Base-by-base conservation (phyloP, 495 filamentous ascomycete species). In the Neurospora sp. region DNA sequence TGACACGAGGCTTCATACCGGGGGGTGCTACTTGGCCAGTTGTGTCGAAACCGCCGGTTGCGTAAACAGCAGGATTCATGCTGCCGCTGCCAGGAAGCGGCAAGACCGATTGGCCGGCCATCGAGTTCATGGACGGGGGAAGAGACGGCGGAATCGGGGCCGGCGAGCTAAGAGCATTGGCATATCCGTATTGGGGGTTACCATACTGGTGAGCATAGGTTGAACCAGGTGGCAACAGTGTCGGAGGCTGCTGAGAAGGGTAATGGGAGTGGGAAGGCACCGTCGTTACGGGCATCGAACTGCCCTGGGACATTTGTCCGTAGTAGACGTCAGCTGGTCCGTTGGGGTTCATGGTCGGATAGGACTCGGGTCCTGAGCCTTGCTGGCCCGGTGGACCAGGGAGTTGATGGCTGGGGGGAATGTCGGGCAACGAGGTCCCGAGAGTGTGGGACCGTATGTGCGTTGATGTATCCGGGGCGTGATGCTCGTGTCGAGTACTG, bases 1-100 rank as follows among this genome's bases (percentile, higher is more conserved):
- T 98, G 4, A 99, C 96, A 73, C 95, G 87, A n/a, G 96, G 96
- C 85, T 98, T 98, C 86, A 97, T 96, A 4, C 96, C 96, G n/a
- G 93, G 93, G 11, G 96, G 96, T 39, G 93, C 92, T 40, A 96
- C 82, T 82, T 99, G 96, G n/a, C 96, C 96, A 12, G 93, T 96
- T 0, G 90, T 88, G 80, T 99, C 96, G 79, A 93, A 95, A 4
- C 89, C 87, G 78, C 90, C 90, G 1, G 74, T 86, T 83, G 82
- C 85, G 80, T 83, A 87, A 82, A 73, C 86, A 6, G 74, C 86
- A 6, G 62, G 35, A 42, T 77, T 80, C 87, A 88, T 84, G 84
- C 80, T 85, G 66, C 82, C 83, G 71, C 83, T 85, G 18, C 85
- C 88, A 49, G 93, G 93, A 4, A 95, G 83, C 7, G 93, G 92